These are phyloP conservation scores for Solanum medicagineum DNA, from an alignment of 257 asterid species.

Conservation along the genomic window DNA sequence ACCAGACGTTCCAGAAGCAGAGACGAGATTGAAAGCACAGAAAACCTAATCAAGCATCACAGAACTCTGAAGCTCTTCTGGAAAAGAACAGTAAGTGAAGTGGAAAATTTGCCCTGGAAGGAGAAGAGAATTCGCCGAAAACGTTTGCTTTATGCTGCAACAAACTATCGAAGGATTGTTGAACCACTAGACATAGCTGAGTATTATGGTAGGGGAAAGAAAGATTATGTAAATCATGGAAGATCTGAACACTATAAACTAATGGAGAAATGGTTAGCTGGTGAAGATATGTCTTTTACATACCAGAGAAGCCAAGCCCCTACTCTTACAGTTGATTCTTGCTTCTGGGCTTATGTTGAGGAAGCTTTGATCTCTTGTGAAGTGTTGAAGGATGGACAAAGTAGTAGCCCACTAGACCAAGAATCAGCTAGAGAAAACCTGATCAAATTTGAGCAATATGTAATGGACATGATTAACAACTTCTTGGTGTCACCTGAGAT, in stretches of 20 bases:
- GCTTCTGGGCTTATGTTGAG: slow-evolving; percentile 30
- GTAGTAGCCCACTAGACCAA: not conserved
- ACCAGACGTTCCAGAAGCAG: not conserved
- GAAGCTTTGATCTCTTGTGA: slow-evolving; percentile 17
- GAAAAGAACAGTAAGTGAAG: slow-evolving; percentile 15
- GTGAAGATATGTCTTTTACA: not conserved
- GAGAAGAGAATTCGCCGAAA: not conserved
- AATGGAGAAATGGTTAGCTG: slow-evolving; percentile 12
- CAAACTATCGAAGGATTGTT: slow-evolving; percentile 18
- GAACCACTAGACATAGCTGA: slow-evolving; percentile 30
- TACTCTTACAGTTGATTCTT: slow-evolving; percentile 19
- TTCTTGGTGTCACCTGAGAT: slow-evolving; percentile 12
- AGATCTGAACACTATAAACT: slow-evolving; percentile 13
- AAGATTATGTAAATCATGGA: slow-evolving; percentile 1
- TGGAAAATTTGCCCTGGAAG: slow-evolving; percentile 7
- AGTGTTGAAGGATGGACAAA: slow-evolving; percentile 4
- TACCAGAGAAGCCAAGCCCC: slow-evolving; percentile 6
- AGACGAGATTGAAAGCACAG: slow-evolving; percentile 6
- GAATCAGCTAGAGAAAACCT: not conserved
- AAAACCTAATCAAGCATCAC: slow-evolving; percentile 4
- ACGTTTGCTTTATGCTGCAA: slow-evolving; percentile 22
- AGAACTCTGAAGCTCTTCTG: slow-evolving; percentile 11
- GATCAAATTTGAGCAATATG: slow-evolving; percentile 8
- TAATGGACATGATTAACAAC: slow-evolving; percentile 13
- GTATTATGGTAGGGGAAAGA: slow-evolving; percentile 12